Percentiles rank a stretch among this genome's conserved stretches.
phyloP scores from a whole-genome alignment of 2,329 filamentous ascomycete species.

The Fusarium sp. region DNA sequence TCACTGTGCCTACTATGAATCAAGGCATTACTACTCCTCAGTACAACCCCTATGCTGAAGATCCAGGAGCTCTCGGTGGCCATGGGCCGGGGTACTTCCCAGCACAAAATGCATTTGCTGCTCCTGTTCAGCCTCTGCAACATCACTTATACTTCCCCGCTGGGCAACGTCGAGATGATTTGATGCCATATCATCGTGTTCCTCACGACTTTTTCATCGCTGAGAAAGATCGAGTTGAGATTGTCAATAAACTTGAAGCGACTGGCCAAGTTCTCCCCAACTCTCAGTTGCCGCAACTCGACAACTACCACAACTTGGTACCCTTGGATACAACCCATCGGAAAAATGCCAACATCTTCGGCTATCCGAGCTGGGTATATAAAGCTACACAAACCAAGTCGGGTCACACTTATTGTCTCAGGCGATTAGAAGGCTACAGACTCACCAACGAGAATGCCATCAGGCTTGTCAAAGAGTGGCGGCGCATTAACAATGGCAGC shows the following conservation, averaged over 20 bases:
- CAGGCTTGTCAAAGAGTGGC: conserved; percentile 87
- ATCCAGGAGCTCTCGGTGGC: conserved; percentile 67
- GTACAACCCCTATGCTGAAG: conserved; percentile 82
- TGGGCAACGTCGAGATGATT: conserved; percentile 82
- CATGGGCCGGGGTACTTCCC: conserved; percentile 74
- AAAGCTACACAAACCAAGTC: conserved; percentile 92
- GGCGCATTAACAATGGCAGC: conserved; percentile 80
- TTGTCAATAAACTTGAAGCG: conserved; percentile 89
- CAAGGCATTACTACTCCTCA: conserved; percentile 63
- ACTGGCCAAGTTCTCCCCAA: conserved; percentile 85
- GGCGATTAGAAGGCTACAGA: conserved; percentile 88
- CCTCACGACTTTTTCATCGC: conserved; percentile 93
- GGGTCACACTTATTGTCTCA: conserved; percentile 86
- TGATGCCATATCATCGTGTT: conserved; percentile 85
- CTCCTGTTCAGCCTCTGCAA: conserved; percentile 74
- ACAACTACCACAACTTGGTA: conserved; percentile 92
- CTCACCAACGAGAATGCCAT: conserved; percentile 92
- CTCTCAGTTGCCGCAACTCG: conserved; percentile 79
- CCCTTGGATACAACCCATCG: conserved; percentile 85
- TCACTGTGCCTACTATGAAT: conserved; percentile 66
- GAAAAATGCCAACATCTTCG: conserved; percentile 82
- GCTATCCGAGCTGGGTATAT: conserved; percentile 93
- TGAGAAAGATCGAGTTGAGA: conserved; percentile 85
- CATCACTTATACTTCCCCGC: conserved; percentile 94
- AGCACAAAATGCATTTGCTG: conserved; percentile 61